phyloP scores from a whole-genome alignment of 2,329 filamentous ascomycete genomes.

The Cladobotryum protrusum region DNA sequence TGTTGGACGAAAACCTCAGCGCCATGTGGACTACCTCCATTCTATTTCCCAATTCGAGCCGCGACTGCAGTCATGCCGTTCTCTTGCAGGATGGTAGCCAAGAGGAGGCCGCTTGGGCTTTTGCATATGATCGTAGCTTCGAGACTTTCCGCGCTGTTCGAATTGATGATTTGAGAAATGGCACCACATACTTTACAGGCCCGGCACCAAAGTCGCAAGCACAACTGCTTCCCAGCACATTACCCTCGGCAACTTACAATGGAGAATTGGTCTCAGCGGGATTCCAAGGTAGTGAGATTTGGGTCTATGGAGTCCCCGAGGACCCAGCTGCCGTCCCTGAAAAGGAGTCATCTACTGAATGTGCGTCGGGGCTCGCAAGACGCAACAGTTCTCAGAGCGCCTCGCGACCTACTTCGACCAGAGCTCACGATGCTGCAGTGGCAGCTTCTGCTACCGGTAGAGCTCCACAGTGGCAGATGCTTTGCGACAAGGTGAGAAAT shows the following conservation, averaged over 20 bases:
- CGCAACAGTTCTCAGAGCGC: slow-evolving; percentile 25
- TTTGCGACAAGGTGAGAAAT: slow-evolving; percentile 64
- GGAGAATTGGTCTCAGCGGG: slow-evolving; percentile 69
- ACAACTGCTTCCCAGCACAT: slow-evolving; percentile 60
- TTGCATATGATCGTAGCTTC: slow-evolving; percentile 70
- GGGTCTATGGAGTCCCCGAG: slow-evolving; percentile 73
- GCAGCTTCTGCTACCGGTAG: slow-evolving; percentile 25
- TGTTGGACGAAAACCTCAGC: slow-evolving; percentile 62
- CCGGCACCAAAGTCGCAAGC: slow-evolving; percentile 53
- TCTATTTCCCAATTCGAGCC: slow-evolving; percentile 73
- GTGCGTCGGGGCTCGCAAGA: slow-evolving; percentile 21
- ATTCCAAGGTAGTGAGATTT: slow-evolving; percentile 66
- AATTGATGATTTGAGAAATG: slow-evolving; percentile 67
- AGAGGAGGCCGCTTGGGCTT: slow-evolving; percentile 67
- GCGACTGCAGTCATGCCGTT: slow-evolving; percentile 71
- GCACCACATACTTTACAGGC: slow-evolving; percentile 73
- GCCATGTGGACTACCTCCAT: slow-evolving; percentile 83
- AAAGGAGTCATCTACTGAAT: slow-evolving; percentile 21
- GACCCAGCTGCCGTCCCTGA: slow-evolving; percentile 59
- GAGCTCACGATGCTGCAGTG: slow-evolving; percentile 23
- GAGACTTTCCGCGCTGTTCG: slow-evolving; percentile 73
- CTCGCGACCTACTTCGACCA: slow-evolving; percentile 25
- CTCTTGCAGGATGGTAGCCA: slow-evolving; percentile 55
- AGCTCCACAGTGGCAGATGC: slow-evolving; percentile 61
- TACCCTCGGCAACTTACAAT: slow-evolving; percentile 61